Base-by-base conservation (phyloP, 2,329 filamentous ascomycete genomes). In the Penicillium sp. region DNA sequence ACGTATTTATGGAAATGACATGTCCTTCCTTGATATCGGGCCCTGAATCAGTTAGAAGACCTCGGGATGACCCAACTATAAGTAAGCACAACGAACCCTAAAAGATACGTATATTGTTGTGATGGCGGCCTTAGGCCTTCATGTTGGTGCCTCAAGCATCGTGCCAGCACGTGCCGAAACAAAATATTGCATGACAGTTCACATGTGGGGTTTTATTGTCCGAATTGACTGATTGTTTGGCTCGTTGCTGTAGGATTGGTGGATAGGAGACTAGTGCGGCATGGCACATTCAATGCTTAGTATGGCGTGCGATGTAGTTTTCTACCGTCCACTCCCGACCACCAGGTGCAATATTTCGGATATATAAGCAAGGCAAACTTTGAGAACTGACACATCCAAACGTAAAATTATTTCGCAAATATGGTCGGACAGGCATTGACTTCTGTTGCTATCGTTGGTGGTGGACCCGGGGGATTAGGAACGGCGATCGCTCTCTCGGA, bases 401-500 rank as follows among this genome's bases (percentile, higher is more conserved):
- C 19, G 2, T 21, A n/a, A 5, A 33, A 38, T 29, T 27, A 9
- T 36, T 15, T 46, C 9, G 2, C 10, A 29, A 53, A 44, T n/a
- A 61, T 63, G 61, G 57, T 55, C 11, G 54, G 50, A 6, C 54
- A 49, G 6, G 33, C 45, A 21, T 49, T 57, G 15, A 58, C 50
- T 8, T 53, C 59, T 5, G 57, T 62, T 40, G 76, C 75, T 4
- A 76, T 79, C 27, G 65, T 78, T 27, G 76, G 77, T 27, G 74
- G 67, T 6, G 74, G 74, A 13, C 73, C 73, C 0, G 74, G 70
- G 5, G 72, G 76, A 9, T 64, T 82, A 1, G 77, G 71, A 8
- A 72, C 77, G 2, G 79, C 78, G 4, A 80, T 82, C 48, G 77
- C 76, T 2, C 65, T 82, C 1, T 76, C 74, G 0, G 63, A 71